Percentiles rank a stretch among this genome's conserved stretches.
These are phyloP conservation scores for Clathrus columnatus DNA, from an alignment of 768 basidiomycete species.

Conservation along the genomic window DNA sequence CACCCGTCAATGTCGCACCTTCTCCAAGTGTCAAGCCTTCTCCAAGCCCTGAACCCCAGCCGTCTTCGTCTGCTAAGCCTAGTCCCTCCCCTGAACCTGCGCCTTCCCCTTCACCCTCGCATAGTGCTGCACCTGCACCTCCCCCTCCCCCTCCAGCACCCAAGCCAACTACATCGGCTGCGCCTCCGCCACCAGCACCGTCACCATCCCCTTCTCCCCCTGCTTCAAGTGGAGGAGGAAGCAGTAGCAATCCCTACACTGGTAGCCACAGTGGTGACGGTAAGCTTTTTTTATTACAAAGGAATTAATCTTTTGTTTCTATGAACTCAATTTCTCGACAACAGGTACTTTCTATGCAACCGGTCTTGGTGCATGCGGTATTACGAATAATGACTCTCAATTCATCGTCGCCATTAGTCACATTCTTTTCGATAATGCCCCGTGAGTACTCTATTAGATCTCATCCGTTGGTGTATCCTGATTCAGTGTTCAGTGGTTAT, in stretches of 20 bases:
- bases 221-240: background rate
- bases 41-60: background rate
- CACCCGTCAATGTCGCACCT: background rate
- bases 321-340: background rate
- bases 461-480: background rate
- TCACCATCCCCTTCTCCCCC: background rate
- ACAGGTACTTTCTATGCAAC: conserved; percentile 48
- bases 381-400: conserved; percentile 42
- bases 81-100: background rate
- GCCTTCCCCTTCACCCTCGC: conserved; percentile 1
- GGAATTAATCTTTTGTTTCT: background rate
- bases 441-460: conserved; percentile 34
- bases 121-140: conserved; percentile 27
- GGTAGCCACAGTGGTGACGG: background rate
- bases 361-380: conserved; percentile 59
- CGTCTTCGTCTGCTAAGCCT: conserved; percentile 1
- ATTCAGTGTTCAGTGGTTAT: conserved; percentile 39
- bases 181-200: background rate
- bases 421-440: conserved; percentile 47
- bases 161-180: conserved; percentile 25
- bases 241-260: background rate
- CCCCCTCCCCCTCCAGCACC: conserved; percentile 44
- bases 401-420: conserved; percentile 52
- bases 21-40: background rate
- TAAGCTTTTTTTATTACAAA: background rate